Evolutionary conservation across 2,329 filamentous ascomycete genomes (phyloP).

Genomic region (Pseudogymnoascus sp.): DNA sequence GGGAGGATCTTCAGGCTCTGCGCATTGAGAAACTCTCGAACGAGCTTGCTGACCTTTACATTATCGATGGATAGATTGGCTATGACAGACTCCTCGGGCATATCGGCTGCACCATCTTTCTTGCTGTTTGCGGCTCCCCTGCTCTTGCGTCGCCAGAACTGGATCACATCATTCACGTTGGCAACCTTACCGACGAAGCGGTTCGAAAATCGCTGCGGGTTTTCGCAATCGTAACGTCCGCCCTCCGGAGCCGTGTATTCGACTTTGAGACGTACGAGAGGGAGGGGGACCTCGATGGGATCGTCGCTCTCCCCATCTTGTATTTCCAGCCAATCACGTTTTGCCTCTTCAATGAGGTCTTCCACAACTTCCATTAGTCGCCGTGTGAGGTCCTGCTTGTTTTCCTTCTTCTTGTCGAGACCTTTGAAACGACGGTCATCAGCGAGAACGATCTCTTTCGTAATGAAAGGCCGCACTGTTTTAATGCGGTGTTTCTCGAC

Average conservation of each 20-base stretch:
- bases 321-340: slow-evolving; percentile 68
- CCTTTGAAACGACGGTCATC: slow-evolving; percentile 70
- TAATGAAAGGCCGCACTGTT: slow-evolving; percentile 83
- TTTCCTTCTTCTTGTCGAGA: slow-evolving; percentile 73
- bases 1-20: slow-evolving; percentile 90
- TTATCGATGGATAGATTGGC: slow-evolving; percentile 58
- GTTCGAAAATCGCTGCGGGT: slow-evolving; percentile 92
- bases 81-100: slow-evolving; percentile 57
- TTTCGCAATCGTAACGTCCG: slow-evolving; percentile 82
- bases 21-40: slow-evolving; percentile 76
- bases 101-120: slow-evolving; percentile 42
- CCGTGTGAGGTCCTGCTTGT: slow-evolving; percentile 69
- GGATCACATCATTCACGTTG: slow-evolving; percentile 87
- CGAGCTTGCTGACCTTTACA: slow-evolving; percentile 80
- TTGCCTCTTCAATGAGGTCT: slow-evolving; percentile 79
- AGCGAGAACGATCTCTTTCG: slow-evolving; percentile 68
- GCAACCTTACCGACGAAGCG: slow-evolving; percentile 84
- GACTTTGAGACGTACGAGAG: slow-evolving; percentile 81
- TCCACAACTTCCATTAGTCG: slow-evolving; percentile 72
- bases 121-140: slow-evolving; percentile 34
- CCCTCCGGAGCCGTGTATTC: slow-evolving; percentile 82
- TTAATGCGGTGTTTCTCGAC: slow-evolving; percentile 76
- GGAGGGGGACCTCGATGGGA: slow-evolving; percentile 57
- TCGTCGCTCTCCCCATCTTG: slow-evolving; percentile 57
- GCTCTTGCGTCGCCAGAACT: slow-evolving; percentile 87